Conservation (phyloP, 371 early-diverging fungal species). For the Lichtheimia ornata region DNA sequence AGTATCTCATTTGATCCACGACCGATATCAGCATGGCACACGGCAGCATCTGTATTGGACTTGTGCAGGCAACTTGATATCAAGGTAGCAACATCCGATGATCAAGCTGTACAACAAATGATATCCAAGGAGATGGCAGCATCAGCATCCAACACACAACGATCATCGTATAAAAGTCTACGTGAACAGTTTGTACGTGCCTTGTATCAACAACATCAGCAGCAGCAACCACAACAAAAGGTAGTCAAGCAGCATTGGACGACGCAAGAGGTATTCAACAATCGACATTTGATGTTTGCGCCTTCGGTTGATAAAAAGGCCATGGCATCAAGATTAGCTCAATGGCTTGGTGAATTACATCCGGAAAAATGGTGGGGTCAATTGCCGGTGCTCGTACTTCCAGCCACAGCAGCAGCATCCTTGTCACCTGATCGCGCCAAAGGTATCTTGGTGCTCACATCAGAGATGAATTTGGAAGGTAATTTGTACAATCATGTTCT, state of each 20-base stretch:
- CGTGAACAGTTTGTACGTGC: constrained; percentile 39
- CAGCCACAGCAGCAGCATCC: neutral
- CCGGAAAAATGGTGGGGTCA: constrained; percentile 45
- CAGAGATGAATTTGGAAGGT: constrained; percentile 18
- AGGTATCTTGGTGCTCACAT: constrained; percentile 18
- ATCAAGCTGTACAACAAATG: constrained; percentile 5
- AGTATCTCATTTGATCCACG: neutral
- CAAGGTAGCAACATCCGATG: constrained; percentile 6
- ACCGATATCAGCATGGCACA: constrained; percentile 1
- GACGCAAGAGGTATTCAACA: constrained; percentile 14
- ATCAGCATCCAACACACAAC: neutral
- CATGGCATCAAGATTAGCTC: constrained; percentile 17
- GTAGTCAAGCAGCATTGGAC: neutral
- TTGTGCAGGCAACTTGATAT: constrained; percentile 9
- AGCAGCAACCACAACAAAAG: constrained; percentile 5
- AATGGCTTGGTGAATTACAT: constrained; percentile 28
- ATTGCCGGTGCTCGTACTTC: constrained; percentile 29
- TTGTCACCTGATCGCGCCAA: constrained; percentile 2
- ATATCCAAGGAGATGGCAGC: neutral
- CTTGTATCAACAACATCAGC: constrained; percentile 17
- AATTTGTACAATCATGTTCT: neutral
- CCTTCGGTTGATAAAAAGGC: constrained; percentile 17
- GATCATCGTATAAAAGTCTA: constrained; percentile 9
- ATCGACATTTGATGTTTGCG: constrained; percentile 30
- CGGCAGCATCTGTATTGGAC: neutral